These are phyloP conservation scores for Blastocladiella britannica DNA, from an alignment of 192 early-diverging fungal genomes.

Conservation along the genomic window DNA sequence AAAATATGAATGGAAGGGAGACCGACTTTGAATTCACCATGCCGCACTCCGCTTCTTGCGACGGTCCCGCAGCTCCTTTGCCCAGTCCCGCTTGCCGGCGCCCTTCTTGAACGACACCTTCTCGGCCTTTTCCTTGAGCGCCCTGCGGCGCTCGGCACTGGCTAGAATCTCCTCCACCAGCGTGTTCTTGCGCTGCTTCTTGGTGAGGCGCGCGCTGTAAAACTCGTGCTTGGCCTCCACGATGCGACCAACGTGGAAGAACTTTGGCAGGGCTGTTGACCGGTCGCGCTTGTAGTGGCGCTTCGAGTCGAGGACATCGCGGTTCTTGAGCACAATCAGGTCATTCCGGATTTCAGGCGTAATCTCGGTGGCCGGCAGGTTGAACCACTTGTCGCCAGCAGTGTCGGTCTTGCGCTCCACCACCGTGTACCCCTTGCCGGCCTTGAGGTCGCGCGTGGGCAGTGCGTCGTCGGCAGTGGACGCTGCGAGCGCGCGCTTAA, in stretches of 20 bases:
- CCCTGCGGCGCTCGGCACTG: constrained; percentile 44
- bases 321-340: constrained; percentile 61
- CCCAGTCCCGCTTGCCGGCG: no score
- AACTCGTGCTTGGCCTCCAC: constrained; percentile 72
- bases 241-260: constrained; percentile 88
- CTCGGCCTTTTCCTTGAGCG: constrained; percentile 72
- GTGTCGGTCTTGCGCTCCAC: not conserved
- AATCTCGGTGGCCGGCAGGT: constrained; percentile 60
- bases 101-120: constrained; percentile 15
- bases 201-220: constrained; percentile 63
- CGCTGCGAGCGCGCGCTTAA: no score
- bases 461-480: no score
- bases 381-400: constrained; percentile 46
- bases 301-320: constrained; percentile 79
- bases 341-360: constrained; percentile 80
- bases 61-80: no score
- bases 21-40: no score
- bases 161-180: constrained; percentile 76
- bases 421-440: not conserved
- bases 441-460: no score
- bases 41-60: no score
- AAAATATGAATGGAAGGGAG: no score
- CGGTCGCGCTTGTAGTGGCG: constrained; percentile 70
- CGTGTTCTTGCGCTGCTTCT: constrained; percentile 62
- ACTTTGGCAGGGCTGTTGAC: constrained; percentile 70